These are phyloP conservation scores for Sporodiniella umbellata DNA, from an alignment of 371 early-diverging fungal genomes.

Conservation along the genomic window DNA sequence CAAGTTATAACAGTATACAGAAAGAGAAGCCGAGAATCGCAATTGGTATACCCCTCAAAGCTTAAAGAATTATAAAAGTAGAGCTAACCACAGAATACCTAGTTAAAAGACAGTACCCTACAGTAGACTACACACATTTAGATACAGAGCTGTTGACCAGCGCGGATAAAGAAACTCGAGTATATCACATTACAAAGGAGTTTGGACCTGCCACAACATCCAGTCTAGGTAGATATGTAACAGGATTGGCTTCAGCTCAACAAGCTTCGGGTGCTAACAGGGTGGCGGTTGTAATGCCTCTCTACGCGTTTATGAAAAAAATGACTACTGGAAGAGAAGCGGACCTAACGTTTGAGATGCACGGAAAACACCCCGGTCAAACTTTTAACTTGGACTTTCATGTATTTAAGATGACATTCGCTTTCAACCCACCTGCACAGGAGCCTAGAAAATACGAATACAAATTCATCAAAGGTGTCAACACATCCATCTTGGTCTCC, in stretches of 20 bases:
- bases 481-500: constrained; percentile 20
- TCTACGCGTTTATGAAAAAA: constrained; percentile 51
- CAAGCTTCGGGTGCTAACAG: constrained; percentile 43
- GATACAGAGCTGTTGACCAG: constrained; percentile 33
- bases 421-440: constrained; percentile 31
- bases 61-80: not conserved
- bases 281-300: constrained; percentile 60
- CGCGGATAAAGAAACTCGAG: constrained; percentile 34
- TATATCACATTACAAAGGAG: constrained; percentile 68
- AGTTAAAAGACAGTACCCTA: constrained; percentile 46
- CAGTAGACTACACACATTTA: constrained; percentile 48
- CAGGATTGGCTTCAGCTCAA: constrained; percentile 59
- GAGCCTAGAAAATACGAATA: constrained; percentile 18
- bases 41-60: constrained; percentile 39
- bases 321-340: constrained; percentile 22
- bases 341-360: constrained; percentile 48
- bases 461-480: constrained; percentile 25
- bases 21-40: constrained; percentile 41
- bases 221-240: constrained; percentile 60
- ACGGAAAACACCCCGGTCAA: constrained; percentile 39
- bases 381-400: constrained; percentile 41
- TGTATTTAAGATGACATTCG: constrained; percentile 45
- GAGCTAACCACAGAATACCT: not conserved
- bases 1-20: constrained; percentile 39
- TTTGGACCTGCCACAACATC: constrained; percentile 61